phyloP scores from a whole-genome alignment of 352 stramenopile species.

The Phytophthora palmivora region DNA sequence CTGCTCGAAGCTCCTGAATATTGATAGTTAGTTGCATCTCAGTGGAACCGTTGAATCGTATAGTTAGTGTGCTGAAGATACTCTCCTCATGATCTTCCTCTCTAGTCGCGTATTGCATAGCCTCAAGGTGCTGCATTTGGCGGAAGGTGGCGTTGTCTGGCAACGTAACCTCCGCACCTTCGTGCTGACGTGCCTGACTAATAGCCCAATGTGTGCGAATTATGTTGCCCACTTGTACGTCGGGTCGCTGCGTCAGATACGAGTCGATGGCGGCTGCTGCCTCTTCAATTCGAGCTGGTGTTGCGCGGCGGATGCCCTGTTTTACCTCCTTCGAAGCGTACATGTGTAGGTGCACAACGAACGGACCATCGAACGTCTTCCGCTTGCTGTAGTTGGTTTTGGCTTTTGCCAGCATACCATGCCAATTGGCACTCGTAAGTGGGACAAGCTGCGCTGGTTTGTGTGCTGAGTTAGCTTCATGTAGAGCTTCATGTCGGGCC shows the following conservation, averaged over 20 bases:
- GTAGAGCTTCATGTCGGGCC: slow-evolving; percentile 11
- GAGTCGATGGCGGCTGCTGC: slow-evolving; percentile 9
- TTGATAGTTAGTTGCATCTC: slow-evolving; percentile 18
- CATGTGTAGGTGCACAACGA: slow-evolving; percentile 14
- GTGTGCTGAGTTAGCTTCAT: slow-evolving; percentile 6
- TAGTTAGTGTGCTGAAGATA: neutral
- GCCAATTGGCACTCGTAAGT: no score
- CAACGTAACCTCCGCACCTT: neutral
- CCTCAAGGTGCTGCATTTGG: slow-evolving; percentile 13
- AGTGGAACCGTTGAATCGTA: slow-evolving; percentile 8
- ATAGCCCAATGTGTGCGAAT: slow-evolving; percentile 17
- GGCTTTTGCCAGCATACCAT: no score
- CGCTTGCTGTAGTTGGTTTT: no score
- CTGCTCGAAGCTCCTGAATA: slow-evolving; percentile 9
- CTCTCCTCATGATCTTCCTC: neutral
- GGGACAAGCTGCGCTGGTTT: slow-evolving; percentile 2
- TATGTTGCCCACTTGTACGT: slow-evolving; percentile 18
- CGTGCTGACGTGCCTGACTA: slow-evolving; percentile 14
- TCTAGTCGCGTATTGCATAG: slow-evolving; percentile 1
- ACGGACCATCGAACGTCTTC: no score
- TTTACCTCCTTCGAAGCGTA: slow-evolving; percentile 7
- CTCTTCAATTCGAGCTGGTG: slow-evolving; percentile 4
- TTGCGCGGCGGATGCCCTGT: slow-evolving; percentile 6
- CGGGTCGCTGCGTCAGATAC: neutral
- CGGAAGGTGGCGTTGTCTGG: slow-evolving; percentile 4